Conservation (phyloP, 2,329 filamentous ascomycete genomes). For the Sarocladiaceae sp. region DNA sequence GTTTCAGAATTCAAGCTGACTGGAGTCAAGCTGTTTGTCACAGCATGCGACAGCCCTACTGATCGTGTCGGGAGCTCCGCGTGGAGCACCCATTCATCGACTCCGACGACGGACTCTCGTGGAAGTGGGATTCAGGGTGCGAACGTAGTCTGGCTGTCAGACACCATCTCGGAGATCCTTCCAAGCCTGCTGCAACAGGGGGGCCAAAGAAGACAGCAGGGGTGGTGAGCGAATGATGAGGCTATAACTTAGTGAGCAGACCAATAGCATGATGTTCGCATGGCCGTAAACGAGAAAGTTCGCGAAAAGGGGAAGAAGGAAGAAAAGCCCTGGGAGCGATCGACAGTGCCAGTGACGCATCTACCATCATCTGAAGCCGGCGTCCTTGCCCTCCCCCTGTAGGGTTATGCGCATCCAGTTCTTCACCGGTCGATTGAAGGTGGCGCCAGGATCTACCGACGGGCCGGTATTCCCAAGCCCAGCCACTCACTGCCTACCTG, state of each 20-base stretch:
- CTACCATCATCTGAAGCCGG: not conserved
- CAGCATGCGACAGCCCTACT: too few species aligned
- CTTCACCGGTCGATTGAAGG: constrained; percentile 8
- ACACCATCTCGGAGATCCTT: not conserved
- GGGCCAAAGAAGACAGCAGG: not conserved
- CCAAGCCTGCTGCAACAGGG: not conserved
- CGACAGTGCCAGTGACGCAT: not conserved
- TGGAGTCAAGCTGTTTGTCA: too few species aligned
- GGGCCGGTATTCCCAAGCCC: constrained; percentile 10
- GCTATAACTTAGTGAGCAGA: too few species aligned
- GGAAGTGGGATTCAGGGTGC: too few species aligned
- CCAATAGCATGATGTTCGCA: too few species aligned
- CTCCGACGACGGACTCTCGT: too few species aligned
- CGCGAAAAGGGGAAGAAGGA: too few species aligned
- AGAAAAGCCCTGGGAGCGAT: not conserved
- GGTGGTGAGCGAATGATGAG: too few species aligned
- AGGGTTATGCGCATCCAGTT: not conserved
- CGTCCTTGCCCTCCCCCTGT: not conserved
- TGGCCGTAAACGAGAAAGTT: too few species aligned
- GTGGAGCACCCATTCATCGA: too few species aligned
- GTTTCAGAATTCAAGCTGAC: not conserved
- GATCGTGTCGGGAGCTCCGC: too few species aligned
- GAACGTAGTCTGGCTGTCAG: too few species aligned
- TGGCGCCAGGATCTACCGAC: constrained; percentile 10
- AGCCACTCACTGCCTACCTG: not conserved